phyloP scores from a whole-genome alignment of 306 rosid genomes.

The Arachis stenosperma region DNA sequence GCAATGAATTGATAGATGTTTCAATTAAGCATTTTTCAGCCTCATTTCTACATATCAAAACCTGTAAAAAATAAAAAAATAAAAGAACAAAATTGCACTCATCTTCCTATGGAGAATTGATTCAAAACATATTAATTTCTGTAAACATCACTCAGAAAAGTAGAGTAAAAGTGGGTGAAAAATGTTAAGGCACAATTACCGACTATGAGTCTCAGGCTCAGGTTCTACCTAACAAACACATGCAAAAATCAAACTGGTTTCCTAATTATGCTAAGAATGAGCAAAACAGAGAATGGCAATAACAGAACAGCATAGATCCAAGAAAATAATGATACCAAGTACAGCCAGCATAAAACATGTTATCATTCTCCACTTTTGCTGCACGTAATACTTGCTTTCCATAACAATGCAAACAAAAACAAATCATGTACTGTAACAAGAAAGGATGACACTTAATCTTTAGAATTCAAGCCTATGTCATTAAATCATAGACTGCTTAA shows the following conservation, averaged over 20 bases:
- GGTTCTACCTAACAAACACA: constrained; percentile 16
- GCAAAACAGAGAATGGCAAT: background rate
- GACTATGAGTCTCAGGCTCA: constrained; percentile 1
- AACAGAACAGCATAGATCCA: constrained; percentile 10
- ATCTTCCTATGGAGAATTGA: constrained; percentile 15
- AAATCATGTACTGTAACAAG: constrained; percentile 25
- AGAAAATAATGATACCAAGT: constrained; percentile 27
- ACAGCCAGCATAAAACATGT: background rate
- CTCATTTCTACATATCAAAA: constrained; percentile 92
- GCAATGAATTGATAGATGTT: constrained; percentile 93
- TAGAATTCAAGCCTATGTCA: background rate
- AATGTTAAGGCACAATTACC: background rate
- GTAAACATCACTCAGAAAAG: background rate
- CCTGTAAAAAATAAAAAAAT: constrained; percentile 49
- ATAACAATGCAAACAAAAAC: background rate
- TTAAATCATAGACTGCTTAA: background rate
- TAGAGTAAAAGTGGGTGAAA: background rate
- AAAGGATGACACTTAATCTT: constrained; percentile 2
- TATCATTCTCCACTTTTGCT: constrained; percentile 6
- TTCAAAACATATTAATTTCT: constrained; percentile 4
- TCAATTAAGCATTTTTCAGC: constrained; percentile 94
- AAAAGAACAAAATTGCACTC: constrained; percentile 3
- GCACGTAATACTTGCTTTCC: constrained; percentile 3
- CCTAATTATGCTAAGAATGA: constrained; percentile 21
- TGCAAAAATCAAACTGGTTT: constrained; percentile 13